Evolutionary conservation across 306 rosid species (phyloP).

Genomic region (Trichosanthes truncata): DNA sequence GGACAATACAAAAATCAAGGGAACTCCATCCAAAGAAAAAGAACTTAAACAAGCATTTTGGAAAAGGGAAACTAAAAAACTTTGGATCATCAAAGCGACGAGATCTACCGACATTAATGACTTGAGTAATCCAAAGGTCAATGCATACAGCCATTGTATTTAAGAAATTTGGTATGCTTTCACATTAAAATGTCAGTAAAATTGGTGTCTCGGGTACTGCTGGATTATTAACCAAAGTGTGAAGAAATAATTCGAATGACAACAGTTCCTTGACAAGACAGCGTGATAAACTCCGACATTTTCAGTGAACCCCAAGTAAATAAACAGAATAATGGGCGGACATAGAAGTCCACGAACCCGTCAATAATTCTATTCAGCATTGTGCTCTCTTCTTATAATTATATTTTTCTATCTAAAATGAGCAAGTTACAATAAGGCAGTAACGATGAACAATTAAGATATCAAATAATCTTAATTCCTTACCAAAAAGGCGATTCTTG

Average conservation of each 20-base stretch:
- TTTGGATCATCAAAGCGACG: not conserved
- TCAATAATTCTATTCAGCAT: not conserved
- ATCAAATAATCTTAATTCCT: slow-evolving; percentile 8
- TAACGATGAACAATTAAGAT: not conserved
- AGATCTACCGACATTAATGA: not conserved
- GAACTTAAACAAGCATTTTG: not conserved
- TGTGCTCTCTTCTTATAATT: not conserved
- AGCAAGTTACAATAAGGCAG: not conserved
- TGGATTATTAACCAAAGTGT: not conserved
- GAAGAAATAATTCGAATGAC: not conserved
- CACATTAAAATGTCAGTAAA: not conserved
- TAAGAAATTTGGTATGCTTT: not conserved
- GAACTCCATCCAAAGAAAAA: not conserved
- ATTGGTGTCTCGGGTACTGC: not conserved
- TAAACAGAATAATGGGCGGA: not conserved
- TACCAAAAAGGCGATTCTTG: slow-evolving; percentile 58
- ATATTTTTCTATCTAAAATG: not conserved
- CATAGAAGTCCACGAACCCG: not conserved
- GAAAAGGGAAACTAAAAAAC: not conserved
- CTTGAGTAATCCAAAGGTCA: not conserved
- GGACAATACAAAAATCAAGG: too few species aligned
- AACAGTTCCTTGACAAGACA: not conserved
- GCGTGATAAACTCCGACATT: not conserved
- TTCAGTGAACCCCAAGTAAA: not conserved
- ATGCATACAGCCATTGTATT: not conserved